Evolutionary conservation across 495 filamentous ascomycete species (phyloP).

Genomic region (Penicillium angulare): DNA sequence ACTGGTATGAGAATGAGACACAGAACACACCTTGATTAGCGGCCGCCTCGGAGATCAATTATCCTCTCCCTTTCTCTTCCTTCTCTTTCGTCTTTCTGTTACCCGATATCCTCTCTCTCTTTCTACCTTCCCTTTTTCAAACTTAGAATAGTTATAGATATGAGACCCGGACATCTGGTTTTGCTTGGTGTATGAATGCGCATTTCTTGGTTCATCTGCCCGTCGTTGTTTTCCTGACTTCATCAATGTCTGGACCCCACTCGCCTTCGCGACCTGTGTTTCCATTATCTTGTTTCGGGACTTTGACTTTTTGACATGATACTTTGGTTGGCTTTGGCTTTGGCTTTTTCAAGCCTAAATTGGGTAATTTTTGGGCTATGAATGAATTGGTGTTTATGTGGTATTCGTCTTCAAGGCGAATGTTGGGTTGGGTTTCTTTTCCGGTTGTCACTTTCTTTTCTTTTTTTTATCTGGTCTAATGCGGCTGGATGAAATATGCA

Average conservation of each 20-base stretch:
- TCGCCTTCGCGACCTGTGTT: background rate
- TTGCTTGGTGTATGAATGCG: conserved; percentile 11
- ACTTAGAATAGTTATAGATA: conserved; percentile 18
- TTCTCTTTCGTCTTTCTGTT: background rate
- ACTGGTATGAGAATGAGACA: conserved; percentile 18
- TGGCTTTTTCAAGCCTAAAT: too few species aligned
- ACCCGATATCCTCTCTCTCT: background rate
- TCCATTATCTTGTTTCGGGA: background rate
- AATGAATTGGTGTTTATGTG: background rate
- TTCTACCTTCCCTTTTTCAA: background rate
- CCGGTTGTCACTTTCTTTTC: background rate
- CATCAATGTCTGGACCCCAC: background rate
- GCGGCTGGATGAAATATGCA: background rate
- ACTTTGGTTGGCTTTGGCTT: too few species aligned
- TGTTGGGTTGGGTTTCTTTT: background rate
- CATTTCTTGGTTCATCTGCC: conserved; percentile 7
- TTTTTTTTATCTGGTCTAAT: background rate
- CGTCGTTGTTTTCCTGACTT: background rate
- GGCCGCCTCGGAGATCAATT: background rate
- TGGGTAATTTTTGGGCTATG: background rate
- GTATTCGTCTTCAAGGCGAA: background rate
- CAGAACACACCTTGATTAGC: conserved; percentile 13
- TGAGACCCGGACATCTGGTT: conserved; percentile 14
- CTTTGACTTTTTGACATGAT: too few species aligned
- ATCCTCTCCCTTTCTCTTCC: background rate